These are phyloP conservation scores for Amanita pseudoporphyria DNA, from an alignment of 768 basidiomycete species.

Conservation along the genomic window DNA sequence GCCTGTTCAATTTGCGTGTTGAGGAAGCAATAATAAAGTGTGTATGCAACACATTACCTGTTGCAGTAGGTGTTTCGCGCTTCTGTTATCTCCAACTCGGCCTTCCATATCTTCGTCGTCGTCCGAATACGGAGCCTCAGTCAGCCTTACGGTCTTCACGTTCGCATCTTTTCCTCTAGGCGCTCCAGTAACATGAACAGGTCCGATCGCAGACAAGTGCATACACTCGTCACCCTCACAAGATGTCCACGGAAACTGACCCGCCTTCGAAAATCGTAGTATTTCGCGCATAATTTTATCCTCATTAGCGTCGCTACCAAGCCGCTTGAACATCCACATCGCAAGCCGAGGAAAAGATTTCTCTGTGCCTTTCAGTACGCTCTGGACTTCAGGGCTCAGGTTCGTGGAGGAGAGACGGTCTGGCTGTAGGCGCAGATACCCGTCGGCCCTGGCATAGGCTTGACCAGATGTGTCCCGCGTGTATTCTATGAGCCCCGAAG, in stretches of 20 bases:
- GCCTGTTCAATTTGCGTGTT: not conserved
- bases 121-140: not conserved
- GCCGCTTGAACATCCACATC: not conserved
- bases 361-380: not conserved
- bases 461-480: not conserved
- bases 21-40: not conserved
- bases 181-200: not conserved
- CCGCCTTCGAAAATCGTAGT: not conserved
- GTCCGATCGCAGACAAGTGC: not conserved
- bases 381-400: not conserved
- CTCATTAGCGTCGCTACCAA: not conserved
- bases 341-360: not conserved
- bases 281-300: not conserved
- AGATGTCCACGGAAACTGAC: not conserved
- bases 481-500: not conserved
- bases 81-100: not conserved
- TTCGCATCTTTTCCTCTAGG: not conserved
- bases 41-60: not conserved
- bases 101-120: not conserved
- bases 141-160: not conserved
- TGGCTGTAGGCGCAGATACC: not conserved
- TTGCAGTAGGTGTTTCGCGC: not conserved
- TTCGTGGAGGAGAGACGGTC: not conserved
- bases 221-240: not conserved
- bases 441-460: not conserved